These are phyloP conservation scores for Aspergillus texensis DNA, from an alignment of 2,329 filamentous ascomycete species.

Conservation along the genomic window DNA sequence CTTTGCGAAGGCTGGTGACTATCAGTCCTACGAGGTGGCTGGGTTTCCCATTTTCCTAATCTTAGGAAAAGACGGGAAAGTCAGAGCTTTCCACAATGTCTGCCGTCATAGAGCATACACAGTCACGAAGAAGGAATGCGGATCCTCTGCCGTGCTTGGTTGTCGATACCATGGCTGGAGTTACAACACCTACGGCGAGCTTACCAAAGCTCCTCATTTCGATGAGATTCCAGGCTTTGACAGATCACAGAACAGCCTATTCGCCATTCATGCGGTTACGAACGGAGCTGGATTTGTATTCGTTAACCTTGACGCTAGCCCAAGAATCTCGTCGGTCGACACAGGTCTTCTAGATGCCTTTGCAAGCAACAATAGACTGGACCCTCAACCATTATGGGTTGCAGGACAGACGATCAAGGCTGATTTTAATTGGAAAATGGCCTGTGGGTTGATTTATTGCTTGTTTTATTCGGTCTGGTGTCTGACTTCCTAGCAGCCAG, in stretches of 20 bases:
- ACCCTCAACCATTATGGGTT: conserved; percentile 26
- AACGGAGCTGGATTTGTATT: conserved; percentile 29
- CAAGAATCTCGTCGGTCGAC: conserved; percentile 1
- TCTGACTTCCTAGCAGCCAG: conserved; percentile 8
- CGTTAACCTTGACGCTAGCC: conserved; percentile 28
- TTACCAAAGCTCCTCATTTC: conserved; percentile 64
- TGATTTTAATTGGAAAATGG: conserved; percentile 39
- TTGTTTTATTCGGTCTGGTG: neutral
- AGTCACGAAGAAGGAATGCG: conserved; percentile 55
- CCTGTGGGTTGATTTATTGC: conserved; percentile 22
- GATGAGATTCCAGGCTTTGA: conserved; percentile 60
- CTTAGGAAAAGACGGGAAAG: conserved; percentile 52
- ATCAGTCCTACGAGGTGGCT: conserved; percentile 57
- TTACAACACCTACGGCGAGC: conserved; percentile 59
- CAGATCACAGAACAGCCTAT: conserved; percentile 58
- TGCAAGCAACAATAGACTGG: conserved; percentile 11
- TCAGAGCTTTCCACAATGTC: conserved; percentile 65
- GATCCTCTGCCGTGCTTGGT: conserved; percentile 55
- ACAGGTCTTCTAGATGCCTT: conserved; percentile 17
- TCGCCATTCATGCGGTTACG: conserved; percentile 38
- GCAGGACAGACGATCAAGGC: conserved; percentile 30
- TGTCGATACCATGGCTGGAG: conserved; percentile 68
- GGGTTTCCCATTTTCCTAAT: conserved; percentile 61
- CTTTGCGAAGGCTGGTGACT: conserved; percentile 58
- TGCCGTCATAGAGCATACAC: conserved; percentile 65